Evolutionary conservation across 805 yeast species (phyloP), one percentile per base, ranked within the genome.

Genomic region (Candida xyloterini): DNA sequence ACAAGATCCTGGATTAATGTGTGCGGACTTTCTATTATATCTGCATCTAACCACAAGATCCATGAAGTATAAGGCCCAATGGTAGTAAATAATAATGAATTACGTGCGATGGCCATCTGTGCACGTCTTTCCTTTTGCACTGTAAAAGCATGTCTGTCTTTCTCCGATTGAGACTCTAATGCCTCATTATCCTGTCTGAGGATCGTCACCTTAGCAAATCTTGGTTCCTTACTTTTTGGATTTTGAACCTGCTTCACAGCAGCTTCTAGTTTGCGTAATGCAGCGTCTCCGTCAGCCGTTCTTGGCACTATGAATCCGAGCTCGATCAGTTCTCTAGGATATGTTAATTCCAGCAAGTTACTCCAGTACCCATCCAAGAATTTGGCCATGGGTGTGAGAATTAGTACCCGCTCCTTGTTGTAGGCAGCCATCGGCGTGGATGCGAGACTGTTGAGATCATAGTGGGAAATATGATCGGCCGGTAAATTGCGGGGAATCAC

Each of bases 31-130:
- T 93, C 99, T 24, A 90, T 75, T 30, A 93, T 82, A 64, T 93
- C 99, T 2, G 95, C 82, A 63, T 93, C 99, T 51, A 93, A 69
- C 99, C 99, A 93, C 36, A 93, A 68, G 14, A 91, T 84, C 99
- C 99, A 93, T 15, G 95, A 79, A 2, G 95, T 89, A 51, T 84
- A 77, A 15, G 97, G 95, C 3, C 89, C 84, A 33, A 93, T 68
- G 1, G 97, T 79, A 8, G 97, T 84, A 66, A 89, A 88, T 34
- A 93, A 71, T 42, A 93, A 68, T 27, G 96, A 89, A 68, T 93
- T 93, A 60, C 99, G 74, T 3, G 98, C 96, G 49, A 88, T 68
- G 2, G 97, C 95, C 98, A 93, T 91, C 56, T 81, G 79, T 5
- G 84, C 63, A 51, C 99, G 78, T 61, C 99, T 78, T 55, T 85